Evolutionary conservation across 108 stramenopile genomes (phyloP).

Genomic region (Stephanodiscus triporus): DNA sequence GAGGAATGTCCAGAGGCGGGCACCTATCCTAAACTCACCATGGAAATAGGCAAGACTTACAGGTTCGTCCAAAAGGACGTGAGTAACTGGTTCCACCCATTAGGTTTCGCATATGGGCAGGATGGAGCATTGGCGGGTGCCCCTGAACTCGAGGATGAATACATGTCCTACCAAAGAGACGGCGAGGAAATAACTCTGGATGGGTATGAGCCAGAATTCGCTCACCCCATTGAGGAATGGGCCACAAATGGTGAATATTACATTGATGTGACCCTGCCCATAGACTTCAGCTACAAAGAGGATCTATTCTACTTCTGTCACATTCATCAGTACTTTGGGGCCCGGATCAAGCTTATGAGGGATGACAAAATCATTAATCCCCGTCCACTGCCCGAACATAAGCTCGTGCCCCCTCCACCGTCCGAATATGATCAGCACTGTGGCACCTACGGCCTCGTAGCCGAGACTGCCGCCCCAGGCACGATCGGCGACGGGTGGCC

Average conservation of each 20-base stretch:
- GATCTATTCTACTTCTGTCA: slow-evolving; percentile 95
- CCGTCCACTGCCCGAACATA: slow-evolving; percentile 11
- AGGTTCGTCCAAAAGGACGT: slow-evolving; percentile 65
- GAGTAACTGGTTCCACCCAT: slow-evolving; percentile 75
- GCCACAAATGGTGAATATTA: slow-evolving; percentile 47
- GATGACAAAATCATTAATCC: slow-evolving; percentile 32
- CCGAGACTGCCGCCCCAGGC: neutral
- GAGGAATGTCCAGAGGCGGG: slow-evolving; percentile 62
- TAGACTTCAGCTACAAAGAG: slow-evolving; percentile 37
- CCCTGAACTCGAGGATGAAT: slow-evolving; percentile 72
- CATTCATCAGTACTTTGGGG: slow-evolving; percentile 68
- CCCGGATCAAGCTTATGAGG: slow-evolving; percentile 76
- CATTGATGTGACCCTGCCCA: slow-evolving; percentile 56
- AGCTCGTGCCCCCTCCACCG: slow-evolving; percentile 10
- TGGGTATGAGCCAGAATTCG: slow-evolving; percentile 78
- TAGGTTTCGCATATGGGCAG: slow-evolving; percentile 89
- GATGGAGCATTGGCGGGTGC: slow-evolving; percentile 79
- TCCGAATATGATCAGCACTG: slow-evolving; percentile 65
- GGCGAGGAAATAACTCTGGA: slow-evolving; percentile 77
- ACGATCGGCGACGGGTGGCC: neutral
- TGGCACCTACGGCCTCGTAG: slow-evolving; percentile 67
- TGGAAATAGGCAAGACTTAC: slow-evolving; percentile 81
- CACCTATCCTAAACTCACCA: slow-evolving; percentile 74
- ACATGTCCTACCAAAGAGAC: slow-evolving; percentile 64
- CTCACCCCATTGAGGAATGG: slow-evolving; percentile 76